These are phyloP conservation scores for Phoenix roebelenii DNA, from an alignment of 176 grass and related monocot species.

Conservation along the genomic window DNA sequence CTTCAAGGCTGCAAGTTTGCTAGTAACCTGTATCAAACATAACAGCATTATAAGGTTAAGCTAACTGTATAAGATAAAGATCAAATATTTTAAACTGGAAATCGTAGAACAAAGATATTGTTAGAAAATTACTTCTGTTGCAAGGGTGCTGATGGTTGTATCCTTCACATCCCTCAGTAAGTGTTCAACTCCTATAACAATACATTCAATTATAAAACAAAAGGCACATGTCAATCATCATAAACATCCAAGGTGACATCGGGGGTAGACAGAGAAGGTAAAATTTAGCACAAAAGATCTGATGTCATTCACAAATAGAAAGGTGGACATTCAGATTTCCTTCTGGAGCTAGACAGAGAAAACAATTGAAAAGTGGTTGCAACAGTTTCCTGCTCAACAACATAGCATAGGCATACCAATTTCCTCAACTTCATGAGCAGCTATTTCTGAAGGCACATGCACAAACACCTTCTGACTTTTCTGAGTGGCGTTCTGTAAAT, in stretches of 20 bases:
- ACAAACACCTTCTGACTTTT: slow-evolving; percentile 98
- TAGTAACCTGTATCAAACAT: slow-evolving; percentile 44
- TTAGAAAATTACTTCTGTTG: slow-evolving; percentile 51
- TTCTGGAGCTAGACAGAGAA: too few relatives aligned
- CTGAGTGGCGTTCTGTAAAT: slow-evolving; percentile 81
- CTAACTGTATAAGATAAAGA: too few relatives aligned
- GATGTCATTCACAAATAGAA: too few relatives aligned
- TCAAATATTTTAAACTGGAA: too few relatives aligned
- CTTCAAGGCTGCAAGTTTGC: slow-evolving; percentile 87
- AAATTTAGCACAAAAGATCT: too few relatives aligned
- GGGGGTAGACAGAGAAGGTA: too few relatives aligned
- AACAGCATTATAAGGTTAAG: slow-evolving; percentile 10
- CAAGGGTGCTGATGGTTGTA: slow-evolving; percentile 93
- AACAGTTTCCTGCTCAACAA: not conserved
- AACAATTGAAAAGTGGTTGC: too few relatives aligned
- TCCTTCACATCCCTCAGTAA: slow-evolving; percentile 95
- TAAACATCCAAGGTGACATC: too few relatives aligned
- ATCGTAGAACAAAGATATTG: too few relatives aligned
- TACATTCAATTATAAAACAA: not conserved
- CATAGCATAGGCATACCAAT: slow-evolving; percentile 37
- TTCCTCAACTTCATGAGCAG: slow-evolving; percentile 98
- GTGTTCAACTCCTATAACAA: slow-evolving; percentile 69
- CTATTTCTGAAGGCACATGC: slow-evolving; percentile 94
- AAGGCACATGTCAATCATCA: too few relatives aligned
- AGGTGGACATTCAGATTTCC: too few relatives aligned